Evolutionary conservation across 2,329 filamentous ascomycete genomes (phyloP), one percentile per base, ranked within the genome.

Genomic region (Nemania sp.): DNA sequence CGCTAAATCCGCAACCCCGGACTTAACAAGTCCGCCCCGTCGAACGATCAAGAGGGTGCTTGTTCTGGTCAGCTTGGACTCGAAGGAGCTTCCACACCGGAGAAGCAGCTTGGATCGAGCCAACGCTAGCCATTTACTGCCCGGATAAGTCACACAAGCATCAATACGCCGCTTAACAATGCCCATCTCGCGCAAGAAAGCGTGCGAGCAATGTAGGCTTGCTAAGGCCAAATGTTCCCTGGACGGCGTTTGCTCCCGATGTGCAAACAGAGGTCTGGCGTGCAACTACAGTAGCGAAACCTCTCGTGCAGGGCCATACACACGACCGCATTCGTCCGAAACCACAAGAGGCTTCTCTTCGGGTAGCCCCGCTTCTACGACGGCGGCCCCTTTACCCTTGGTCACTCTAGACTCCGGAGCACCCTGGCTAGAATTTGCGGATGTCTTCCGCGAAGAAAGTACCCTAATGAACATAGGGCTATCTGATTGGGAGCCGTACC

Each of bases 141-240:
- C n/a, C 3, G 6, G 5, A 37, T n/a, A 17, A 52, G 25, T 25
- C 55, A 6, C n/a, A 34, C 20, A 11, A 21, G 11, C 17, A 42
- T 48, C 29, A n/a, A 32, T 25, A 20, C 5, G 9, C 18, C 37
- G 10, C 37, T 6, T 13, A 21, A 6, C 51, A 25, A 71, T 71
- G 69, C 69, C 68, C 2, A 62, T 71, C 15, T 67, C 69, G 5
- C 61, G 68, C 40, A 64, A 65, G 46, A 72, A 69, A 50, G 64
- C 71, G 1, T 72, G 71, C 58, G 20, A 54, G 34, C 59, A 57
- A 20, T 72, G 70, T 54, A 63, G 70, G n/a, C 17, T 47, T 13
- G 68, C 69, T 12, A 72, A 71, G 48, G 55, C 69, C 7, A 67
- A 66, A 46, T 72, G 70, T 47, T 69, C 63, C 11, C 68, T 70